phyloP scores from a whole-genome alignment of 768 basidiomycete species.

The Suillus luteus region DNA sequence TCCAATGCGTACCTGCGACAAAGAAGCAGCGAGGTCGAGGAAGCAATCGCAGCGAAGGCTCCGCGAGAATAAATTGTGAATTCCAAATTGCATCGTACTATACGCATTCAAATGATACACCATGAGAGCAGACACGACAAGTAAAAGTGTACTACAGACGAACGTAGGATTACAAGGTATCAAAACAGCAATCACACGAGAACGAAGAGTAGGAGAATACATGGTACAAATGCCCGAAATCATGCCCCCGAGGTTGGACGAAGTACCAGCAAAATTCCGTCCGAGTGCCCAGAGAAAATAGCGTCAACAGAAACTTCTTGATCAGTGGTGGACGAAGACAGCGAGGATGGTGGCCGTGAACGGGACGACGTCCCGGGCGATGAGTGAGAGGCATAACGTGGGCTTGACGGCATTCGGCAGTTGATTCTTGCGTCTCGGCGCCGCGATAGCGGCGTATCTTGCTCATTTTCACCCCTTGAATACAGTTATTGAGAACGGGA shows the following conservation, averaged over 20 bases:
- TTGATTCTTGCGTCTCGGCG: slow-evolving; percentile 29
- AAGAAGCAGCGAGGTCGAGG: background rate
- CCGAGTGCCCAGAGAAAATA: slow-evolving; percentile 85
- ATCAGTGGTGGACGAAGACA: slow-evolving; percentile 11
- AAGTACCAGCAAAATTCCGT: slow-evolving; percentile 80
- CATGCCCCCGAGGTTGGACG: slow-evolving; percentile 43
- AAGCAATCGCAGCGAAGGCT: background rate
- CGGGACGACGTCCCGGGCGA: slow-evolving; percentile 9
- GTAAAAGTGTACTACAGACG: background rate
- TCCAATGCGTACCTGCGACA: background rate
- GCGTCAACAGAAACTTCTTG: slow-evolving; percentile 65
- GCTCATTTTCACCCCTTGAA: slow-evolving; percentile 27
- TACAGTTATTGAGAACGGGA: background rate
- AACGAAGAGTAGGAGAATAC: background rate
- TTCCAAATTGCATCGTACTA: background rate
- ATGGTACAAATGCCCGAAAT: background rate
- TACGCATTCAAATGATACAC: background rate
- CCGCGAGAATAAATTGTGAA: background rate
- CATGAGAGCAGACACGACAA: background rate
- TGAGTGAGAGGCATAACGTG: slow-evolving; percentile 11
- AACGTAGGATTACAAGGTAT: background rate
- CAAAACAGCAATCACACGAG: background rate
- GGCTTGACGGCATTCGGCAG: slow-evolving; percentile 18
- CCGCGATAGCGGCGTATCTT: slow-evolving; percentile 32
- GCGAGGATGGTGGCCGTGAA: slow-evolving; percentile 16